phyloP scores from a whole-genome alignment of 768 basidiomycete species.

The Macrolepiota fuliginosa region DNA sequence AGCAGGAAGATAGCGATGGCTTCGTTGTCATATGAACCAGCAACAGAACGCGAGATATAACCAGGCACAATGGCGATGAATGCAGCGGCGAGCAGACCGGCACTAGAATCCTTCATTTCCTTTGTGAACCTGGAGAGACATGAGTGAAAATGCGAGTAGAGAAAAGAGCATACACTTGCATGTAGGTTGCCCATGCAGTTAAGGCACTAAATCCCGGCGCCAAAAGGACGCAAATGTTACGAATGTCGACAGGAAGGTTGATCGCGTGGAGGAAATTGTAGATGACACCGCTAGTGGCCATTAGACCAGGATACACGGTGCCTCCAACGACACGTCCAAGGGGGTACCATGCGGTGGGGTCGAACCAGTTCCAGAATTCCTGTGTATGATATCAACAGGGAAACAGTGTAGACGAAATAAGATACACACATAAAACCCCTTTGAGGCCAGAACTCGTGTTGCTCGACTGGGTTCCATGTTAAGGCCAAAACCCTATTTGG shows the following conservation, averaged over 20 bases:
- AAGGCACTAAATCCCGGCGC: conserved; percentile 97
- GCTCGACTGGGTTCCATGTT: conserved; percentile 65
- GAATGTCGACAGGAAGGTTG: conserved; percentile 95
- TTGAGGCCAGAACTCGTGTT: conserved; percentile 82
- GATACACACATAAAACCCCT: conserved; percentile 89
- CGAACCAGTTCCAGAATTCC: conserved; percentile 99
- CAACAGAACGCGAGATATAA: conserved; percentile 98
- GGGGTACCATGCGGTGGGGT: conserved; percentile 99
- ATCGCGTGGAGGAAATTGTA: conserved; percentile 86
- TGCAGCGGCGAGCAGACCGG: conserved; percentile 94
- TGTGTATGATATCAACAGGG: conserved; percentile 27
- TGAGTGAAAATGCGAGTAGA: background rate
- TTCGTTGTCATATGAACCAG: conserved; percentile 99
- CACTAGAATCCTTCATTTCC: conserved; percentile 93
- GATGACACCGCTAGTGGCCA: conserved; percentile 98
- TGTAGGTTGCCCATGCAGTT: conserved; percentile 95
- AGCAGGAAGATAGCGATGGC: conserved; percentile 99
- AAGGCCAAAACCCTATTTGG: conserved; percentile 17
- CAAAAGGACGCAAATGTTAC: conserved; percentile 94
- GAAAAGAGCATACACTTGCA: conserved; percentile 46
- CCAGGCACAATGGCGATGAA: conserved; percentile 98
- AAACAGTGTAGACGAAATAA: background rate
- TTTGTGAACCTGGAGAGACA: conserved; percentile 75
- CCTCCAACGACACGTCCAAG: conserved; percentile 98
- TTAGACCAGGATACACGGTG: conserved; percentile 96